These are phyloP conservation scores for Phytophthora quininea DNA, from an alignment of 352 stramenopile species.

Conservation along the genomic window DNA sequence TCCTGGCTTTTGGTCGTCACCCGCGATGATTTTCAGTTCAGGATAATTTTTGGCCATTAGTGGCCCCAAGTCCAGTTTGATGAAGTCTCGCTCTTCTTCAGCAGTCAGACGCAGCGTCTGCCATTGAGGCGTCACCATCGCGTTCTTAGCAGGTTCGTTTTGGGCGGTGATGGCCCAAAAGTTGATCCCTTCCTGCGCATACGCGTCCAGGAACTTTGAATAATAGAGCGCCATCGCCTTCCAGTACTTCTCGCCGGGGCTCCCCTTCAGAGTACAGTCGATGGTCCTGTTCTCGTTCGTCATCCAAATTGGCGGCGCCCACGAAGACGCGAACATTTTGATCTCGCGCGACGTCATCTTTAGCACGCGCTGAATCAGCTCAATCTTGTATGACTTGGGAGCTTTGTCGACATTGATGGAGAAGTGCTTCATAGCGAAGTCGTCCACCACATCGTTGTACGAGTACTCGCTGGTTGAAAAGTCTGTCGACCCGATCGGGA, in stretches of 20 bases:
- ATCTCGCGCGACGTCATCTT: constrained; percentile 45
- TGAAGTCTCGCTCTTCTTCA: constrained; percentile 60
- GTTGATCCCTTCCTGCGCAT: constrained; percentile 72
- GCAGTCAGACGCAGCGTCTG: constrained; percentile 57
- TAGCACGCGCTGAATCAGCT: constrained; percentile 67
- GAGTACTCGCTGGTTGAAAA: constrained; percentile 88
- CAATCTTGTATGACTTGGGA: constrained; percentile 67
- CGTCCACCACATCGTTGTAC: constrained; percentile 78
- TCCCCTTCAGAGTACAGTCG: constrained; percentile 62
- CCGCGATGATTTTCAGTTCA: constrained; percentile 81
- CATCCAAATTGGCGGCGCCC: constrained; percentile 89
- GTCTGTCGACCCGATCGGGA: constrained; percentile 88
- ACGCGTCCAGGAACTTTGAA: constrained; percentile 85
- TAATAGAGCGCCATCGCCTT: constrained; percentile 86
- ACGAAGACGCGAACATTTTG: constrained; percentile 82
- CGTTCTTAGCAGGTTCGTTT: constrained; percentile 67
- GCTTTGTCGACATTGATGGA: constrained; percentile 82
- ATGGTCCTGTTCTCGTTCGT: constrained; percentile 70
- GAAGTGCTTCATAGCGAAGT: constrained; percentile 85
- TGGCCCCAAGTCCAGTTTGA: constrained; percentile 82
- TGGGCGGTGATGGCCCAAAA: constrained; percentile 87
- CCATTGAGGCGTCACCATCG: constrained; percentile 54
- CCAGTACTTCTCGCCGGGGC: constrained; percentile 65
- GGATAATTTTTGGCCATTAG: constrained; percentile 67
- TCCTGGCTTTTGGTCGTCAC: constrained; percentile 85